Evolutionary conservation across 768 basidiomycete genomes (phyloP).

Genomic region (Termitomyces sp.): DNA sequence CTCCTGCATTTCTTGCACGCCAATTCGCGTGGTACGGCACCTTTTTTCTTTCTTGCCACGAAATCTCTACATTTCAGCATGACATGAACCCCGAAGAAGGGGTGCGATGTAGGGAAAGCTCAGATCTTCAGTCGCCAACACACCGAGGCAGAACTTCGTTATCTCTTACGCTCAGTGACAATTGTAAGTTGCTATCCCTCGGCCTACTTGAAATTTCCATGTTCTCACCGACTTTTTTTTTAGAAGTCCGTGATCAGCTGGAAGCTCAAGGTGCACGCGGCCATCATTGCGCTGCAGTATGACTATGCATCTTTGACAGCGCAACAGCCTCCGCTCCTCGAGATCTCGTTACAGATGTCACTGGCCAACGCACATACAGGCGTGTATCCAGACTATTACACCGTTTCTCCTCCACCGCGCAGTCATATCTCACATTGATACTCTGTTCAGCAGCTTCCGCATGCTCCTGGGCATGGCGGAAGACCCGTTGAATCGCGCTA

Average conservation of each 20-base stretch:
- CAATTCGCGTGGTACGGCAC: no score
- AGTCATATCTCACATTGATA: slow-evolving; percentile 42
- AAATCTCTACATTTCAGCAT: slow-evolving; percentile 49
- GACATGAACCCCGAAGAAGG: slow-evolving; percentile 55
- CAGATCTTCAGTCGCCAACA: slow-evolving; percentile 69
- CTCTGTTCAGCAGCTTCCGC: slow-evolving; percentile 32
- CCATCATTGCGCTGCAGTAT: slow-evolving; percentile 46
- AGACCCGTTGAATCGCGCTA: slow-evolving; percentile 33
- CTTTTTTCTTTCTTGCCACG: no score
- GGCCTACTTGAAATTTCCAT: slow-evolving; percentile 31
- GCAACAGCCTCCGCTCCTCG: slow-evolving; percentile 46
- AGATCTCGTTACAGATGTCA: slow-evolving; percentile 38
- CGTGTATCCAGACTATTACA: slow-evolving; percentile 36
- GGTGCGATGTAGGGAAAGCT: slow-evolving; percentile 69
- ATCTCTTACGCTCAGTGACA: slow-evolving; percentile 43
- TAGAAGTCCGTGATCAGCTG: slow-evolving; percentile 59
- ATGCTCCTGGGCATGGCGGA: slow-evolving; percentile 28
- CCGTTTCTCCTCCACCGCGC: slow-evolving; percentile 34
- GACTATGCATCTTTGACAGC: slow-evolving; percentile 40
- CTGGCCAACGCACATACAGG: slow-evolving; percentile 32
- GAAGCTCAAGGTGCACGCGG: slow-evolving; percentile 43
- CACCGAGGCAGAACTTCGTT: slow-evolving; percentile 43
- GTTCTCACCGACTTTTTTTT: slow-evolving; percentile 30
- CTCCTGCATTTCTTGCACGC: no score
- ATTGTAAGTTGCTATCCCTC: slow-evolving; percentile 51